Evolutionary conservation across 2,329 filamentous ascomycete species (phyloP).

Genomic region (Alternaria sp.): DNA sequence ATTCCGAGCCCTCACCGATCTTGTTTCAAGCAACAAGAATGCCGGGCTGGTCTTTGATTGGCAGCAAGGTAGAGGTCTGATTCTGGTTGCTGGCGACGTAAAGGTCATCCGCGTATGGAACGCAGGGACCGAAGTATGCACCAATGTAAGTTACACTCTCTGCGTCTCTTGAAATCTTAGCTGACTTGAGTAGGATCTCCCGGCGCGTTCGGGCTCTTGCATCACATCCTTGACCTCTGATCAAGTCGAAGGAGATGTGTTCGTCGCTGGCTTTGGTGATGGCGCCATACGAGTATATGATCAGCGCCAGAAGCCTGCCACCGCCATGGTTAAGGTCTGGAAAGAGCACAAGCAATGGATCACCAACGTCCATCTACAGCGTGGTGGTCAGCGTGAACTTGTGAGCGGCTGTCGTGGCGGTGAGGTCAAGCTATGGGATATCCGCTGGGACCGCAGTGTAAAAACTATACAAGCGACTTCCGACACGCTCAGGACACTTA

Average conservation of each 20-base stretch:
- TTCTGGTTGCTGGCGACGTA: constrained; percentile 95
- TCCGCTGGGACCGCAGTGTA: constrained; percentile 82
- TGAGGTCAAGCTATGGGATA: constrained; percentile 95
- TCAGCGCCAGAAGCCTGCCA: constrained; percentile 80
- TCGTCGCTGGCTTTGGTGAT: constrained; percentile 95
- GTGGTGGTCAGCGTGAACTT: constrained; percentile 89
- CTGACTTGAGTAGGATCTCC: constrained; percentile 72
- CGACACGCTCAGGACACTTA: constrained; percentile 82
- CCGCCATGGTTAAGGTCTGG: constrained; percentile 96
- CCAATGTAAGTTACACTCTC: constrained; percentile 62
- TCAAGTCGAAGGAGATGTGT: constrained; percentile 96
- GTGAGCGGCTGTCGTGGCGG: constrained; percentile 91
- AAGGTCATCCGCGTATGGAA: constrained; percentile 97
- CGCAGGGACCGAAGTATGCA: constrained; percentile 89
- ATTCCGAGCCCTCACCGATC: constrained; percentile 91
- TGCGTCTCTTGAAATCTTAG: neutral
- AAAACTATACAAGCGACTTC: constrained; percentile 77
- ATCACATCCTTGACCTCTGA: constrained; percentile 96
- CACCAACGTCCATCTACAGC: constrained; percentile 94
- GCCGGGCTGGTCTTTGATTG: constrained; percentile 97
- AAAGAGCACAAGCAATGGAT: constrained; percentile 97
- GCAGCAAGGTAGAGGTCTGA: constrained; percentile 96
- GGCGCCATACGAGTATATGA: constrained; percentile 95
- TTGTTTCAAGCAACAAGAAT: constrained; percentile 92
- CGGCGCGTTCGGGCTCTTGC: constrained; percentile 91